Conservation (phyloP, 2,329 filamentous ascomycete species). For the Madurella fahalii region DNA sequence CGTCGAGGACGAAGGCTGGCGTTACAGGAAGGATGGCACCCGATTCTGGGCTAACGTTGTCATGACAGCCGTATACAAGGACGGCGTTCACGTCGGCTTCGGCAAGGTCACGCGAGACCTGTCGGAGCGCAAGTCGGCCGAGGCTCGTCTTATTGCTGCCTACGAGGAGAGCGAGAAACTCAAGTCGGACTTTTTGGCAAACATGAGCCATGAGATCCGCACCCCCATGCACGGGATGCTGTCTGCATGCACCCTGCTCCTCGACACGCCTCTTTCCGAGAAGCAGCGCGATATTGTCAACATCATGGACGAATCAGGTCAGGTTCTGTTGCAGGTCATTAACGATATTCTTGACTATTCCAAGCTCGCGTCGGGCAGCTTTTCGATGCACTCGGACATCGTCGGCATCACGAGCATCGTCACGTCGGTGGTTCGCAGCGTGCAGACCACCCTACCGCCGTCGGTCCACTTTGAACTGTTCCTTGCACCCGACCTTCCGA, state of each 20-base stretch:
- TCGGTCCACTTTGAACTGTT: slow-evolving; percentile 43
- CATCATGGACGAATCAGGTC: slow-evolving; percentile 57
- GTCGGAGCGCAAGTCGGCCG: slow-evolving; percentile 51
- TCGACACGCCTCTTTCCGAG: slow-evolving; percentile 48
- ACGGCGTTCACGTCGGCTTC: slow-evolving; percentile 51
- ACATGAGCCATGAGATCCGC: slow-evolving; percentile 62
- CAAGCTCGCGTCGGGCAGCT: slow-evolving; percentile 56
- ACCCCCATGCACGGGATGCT: slow-evolving; percentile 63
- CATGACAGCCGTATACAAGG: slow-evolving; percentile 53
- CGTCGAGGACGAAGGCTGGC: slow-evolving; percentile 58
- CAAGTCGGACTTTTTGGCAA: slow-evolving; percentile 58
- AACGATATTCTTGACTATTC: slow-evolving; percentile 66
- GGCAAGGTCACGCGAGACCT: slow-evolving; percentile 57
- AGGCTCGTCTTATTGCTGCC: slow-evolving; percentile 51
- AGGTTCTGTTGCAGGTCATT: slow-evolving; percentile 56
- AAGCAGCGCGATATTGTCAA: slow-evolving; percentile 54
- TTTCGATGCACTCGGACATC: slow-evolving; percentile 52
- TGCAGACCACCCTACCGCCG: slow-evolving; percentile 43
- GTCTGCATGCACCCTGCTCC: slow-evolving; percentile 53
- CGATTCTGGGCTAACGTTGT: slow-evolving; percentile 59
- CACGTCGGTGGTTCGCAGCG: slow-evolving; percentile 47
- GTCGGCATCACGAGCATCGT: slow-evolving; percentile 45
- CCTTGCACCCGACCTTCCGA: slow-evolving; percentile 45
- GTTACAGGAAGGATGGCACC: slow-evolving; percentile 54
- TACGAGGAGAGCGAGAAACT: slow-evolving; percentile 61